Base-by-base conservation (phyloP, 2,329 filamentous ascomycete genomes). In the Colletotrichum magnum region DNA sequence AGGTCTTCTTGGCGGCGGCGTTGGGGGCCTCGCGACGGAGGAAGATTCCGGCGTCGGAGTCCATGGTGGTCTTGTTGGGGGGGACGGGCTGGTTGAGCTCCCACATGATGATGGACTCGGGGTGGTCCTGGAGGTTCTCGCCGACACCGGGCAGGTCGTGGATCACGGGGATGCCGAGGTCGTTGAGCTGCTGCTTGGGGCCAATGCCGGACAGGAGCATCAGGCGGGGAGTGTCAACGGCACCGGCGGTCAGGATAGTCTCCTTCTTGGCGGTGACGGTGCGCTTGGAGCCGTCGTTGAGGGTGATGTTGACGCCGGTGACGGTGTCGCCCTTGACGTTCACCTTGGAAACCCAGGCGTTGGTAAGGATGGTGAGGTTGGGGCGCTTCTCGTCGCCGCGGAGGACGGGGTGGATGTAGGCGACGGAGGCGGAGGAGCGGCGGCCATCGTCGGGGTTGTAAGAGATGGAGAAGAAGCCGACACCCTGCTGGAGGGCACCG, bases 331-430 rank as follows among this genome's bases (percentile, higher is more conserved):
- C 88, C 61, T 86, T 82, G 60, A 97, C 87, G 74, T 95, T 93
- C 77, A 97, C 83, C 79, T 91, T 93, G 79, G 89, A 93, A 70
- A 97, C 94, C 91, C 94, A 96, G 28, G 94, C 92, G 77, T 97
- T 92, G 77, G 94, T 97, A 69, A 97, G 85, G 70, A 97, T 87
- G 45, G 93, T 96, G 78, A 97, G 81, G 83, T 97, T 97, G 15
- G 93, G 90, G 65, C 93, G 87, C 79, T 90, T 89, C 86, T 97
- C 94, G 56, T 94, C 91, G 48, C 93, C 94, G 48, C 92, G 89
- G 60, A 97, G 88, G 76, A 97, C 94, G 43, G 94, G 94, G 82
- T 97, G 94, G 77, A 97, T 95, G 83, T 97, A 97, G 18, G 94
- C 94, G 24, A 97, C 94, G 68, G 92, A 94, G 69, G 94, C 94